Base-by-base conservation (phyloP, 768 basidiomycete genomes). In the Tremella mesenterica region DNA sequence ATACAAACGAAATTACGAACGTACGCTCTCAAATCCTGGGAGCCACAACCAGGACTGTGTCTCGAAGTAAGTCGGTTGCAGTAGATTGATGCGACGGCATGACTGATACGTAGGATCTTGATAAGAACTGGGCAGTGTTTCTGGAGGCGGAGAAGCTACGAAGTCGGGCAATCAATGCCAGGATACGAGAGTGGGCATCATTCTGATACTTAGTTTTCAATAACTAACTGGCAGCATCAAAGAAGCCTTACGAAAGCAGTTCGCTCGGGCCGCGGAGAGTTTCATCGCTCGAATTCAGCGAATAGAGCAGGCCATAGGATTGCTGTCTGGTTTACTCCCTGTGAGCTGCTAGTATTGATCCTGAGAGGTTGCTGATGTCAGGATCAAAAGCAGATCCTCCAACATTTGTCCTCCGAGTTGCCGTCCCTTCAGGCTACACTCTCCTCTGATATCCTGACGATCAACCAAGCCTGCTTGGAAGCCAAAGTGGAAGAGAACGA, bases 401-500 rank as follows among this genome's bases (percentile, higher is more conserved):
- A 56, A 29, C 31, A 52, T 33, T 41, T 70, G 1, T 39, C 57
- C 0, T 47, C 54, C 1, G 38, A 47, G 13, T 53, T 93, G 64
- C 81, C 85, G 0, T 74, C 78, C 0, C 76, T 96, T 28, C 78
- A 81, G 5, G 79, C 82, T 9, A 74, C 49, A 1, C 64, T 77
- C 21, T 60, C 52, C 1, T 47, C 53, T 12, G 68, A 77, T 13
- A 82, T 93, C 9, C 76, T 76, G 0, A 75, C 71, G 0, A 84
- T 83, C 0, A 88, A 96, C 62, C 77, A 78, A 1, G 85, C 85
- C 49, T 95, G 92, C 73, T 75, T 74, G 3, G 81, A 82, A 6
- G 92, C 91, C 9, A 95, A 97, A 56, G 85, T 96, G 5, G 93
- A 97, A 65, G 92, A 95, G 73, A 96, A 95, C 68, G 93, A 97